These are phyloP conservation scores for Blepharisma undulans DNA, from an alignment of 169 alveolate species.

Conservation along the genomic window DNA sequence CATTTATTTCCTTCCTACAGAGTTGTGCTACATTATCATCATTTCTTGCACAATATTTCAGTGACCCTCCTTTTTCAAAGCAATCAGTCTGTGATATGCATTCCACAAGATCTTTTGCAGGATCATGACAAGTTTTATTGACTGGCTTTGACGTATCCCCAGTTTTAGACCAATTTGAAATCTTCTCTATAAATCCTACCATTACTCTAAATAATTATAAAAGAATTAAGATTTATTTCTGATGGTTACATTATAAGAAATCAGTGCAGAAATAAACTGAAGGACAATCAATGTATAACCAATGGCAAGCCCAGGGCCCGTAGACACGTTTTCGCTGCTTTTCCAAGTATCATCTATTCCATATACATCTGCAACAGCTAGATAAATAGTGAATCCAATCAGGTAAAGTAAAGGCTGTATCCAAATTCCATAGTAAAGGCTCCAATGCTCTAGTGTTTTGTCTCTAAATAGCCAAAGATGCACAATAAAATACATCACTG, in stretches of 20 bases:
- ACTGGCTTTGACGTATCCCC: conserved; percentile 6
- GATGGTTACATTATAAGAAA: conserved; percentile 1
- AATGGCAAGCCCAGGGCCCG: conserved; percentile 24
- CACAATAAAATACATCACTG: background rate
- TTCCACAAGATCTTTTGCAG: conserved; percentile 28
- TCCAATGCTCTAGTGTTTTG: background rate
- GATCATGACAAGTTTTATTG: conserved; percentile 35
- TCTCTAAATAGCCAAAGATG: background rate
- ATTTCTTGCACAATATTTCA: conserved; percentile 25
- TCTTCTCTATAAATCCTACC: conserved; percentile 25
- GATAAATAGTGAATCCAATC: conserved; percentile 8
- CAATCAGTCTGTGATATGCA: conserved; percentile 26
- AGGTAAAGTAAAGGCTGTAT: background rate
- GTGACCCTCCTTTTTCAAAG: conserved; percentile 11
- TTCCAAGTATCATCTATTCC: conserved; percentile 30
- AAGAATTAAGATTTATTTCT: background rate
- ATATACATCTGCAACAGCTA: conserved; percentile 12
- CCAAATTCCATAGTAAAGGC: conserved; percentile 18
- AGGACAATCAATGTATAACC: background rate
- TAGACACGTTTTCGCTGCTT: background rate
- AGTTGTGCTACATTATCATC: background rate
- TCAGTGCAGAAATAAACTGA: conserved; percentile 19
- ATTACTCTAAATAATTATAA: too few species aligned
- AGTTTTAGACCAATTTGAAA: conserved; percentile 14
- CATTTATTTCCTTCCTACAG: conserved; percentile 24